phyloP scores from a whole-genome alignment of 2,329 filamentous ascomycete species.

The Colletotrichum sp. region DNA sequence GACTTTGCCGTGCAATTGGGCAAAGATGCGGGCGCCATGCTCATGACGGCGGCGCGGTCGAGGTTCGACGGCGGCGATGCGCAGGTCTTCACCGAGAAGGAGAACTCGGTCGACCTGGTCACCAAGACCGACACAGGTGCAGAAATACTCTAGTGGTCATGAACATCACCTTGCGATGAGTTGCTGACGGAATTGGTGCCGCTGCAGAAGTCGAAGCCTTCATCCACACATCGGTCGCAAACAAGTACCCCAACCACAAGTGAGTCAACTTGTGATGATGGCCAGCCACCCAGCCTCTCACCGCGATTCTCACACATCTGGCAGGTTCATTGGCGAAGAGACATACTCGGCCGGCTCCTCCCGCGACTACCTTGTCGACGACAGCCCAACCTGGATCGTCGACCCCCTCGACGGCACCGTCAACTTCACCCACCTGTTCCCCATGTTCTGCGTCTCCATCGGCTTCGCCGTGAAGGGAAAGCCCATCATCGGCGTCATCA shows the following conservation, averaged over 20 bases:
- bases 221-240: conserved; percentile 63
- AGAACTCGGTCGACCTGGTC: conserved; percentile 78
- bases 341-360: conserved; percentile 73
- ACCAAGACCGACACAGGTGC: conserved; percentile 77
- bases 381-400: conserved; percentile 74
- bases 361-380: conserved; percentile 69
- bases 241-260: conserved; percentile 70
- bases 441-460: conserved; percentile 83
- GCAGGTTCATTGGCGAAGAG: conserved; percentile 78
- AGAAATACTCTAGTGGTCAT: conserved; percentile 6
- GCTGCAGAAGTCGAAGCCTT: conserved; percentile 72
- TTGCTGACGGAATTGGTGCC: neutral
- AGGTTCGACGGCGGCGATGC: conserved; percentile 48
- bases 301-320: neutral
- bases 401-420: conserved; percentile 82
- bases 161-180: neutral
- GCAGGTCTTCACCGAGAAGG: conserved; percentile 66
- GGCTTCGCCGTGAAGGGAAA: conserved; percentile 65
- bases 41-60: conserved; percentile 67
- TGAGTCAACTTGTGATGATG: conserved; percentile 39
- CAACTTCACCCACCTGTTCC: conserved; percentile 81
- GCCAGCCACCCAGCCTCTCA: neutral
- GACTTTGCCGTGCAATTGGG: conserved; percentile 73
- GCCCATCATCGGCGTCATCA: conserved; percentile 73
- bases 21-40: conserved; percentile 71